A percentile compares a stretch with the other conserved stretches of the same genome.
phyloP scores from a whole-genome alignment of 2,329 filamentous ascomycete genomes.

The Hypoxylon sp. region DNA sequence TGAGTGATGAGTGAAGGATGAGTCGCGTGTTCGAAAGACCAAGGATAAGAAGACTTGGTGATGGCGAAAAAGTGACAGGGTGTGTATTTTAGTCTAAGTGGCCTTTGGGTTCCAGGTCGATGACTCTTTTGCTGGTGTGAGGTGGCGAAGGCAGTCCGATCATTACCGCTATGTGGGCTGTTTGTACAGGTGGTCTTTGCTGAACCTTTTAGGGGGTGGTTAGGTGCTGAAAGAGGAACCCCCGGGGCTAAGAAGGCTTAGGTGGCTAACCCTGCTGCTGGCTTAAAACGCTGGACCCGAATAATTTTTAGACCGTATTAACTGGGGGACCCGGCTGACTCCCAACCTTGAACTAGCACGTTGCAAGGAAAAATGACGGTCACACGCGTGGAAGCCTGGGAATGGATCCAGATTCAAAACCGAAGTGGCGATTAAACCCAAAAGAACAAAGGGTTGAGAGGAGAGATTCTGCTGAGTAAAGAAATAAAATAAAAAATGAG shows the following conservation, averaged over 20 bases:
- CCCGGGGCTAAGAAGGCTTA: constrained; percentile 26
- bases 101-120: constrained; percentile 51
- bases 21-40: constrained; percentile 40
- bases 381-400: constrained; percentile 52
- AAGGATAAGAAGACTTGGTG: constrained; percentile 27
- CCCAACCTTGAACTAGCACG: constrained; percentile 47
- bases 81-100: constrained; percentile 42
- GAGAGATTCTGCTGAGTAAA: constrained; percentile 31
- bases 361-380: constrained; percentile 47
- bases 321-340: constrained; percentile 45
- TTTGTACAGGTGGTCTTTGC: constrained; percentile 49
- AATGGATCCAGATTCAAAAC: constrained; percentile 52
- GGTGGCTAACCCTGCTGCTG: constrained; percentile 34
- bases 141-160: constrained; percentile 55
- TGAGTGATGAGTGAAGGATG: constrained; percentile 37
- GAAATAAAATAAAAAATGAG: constrained; percentile 31
- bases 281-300: constrained; percentile 37
- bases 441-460: constrained; percentile 43
- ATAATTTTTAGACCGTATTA: constrained; percentile 41
- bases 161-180: constrained; percentile 49
- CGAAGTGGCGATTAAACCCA: constrained; percentile 50
- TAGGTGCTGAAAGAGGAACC: constrained; percentile 37
- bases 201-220: constrained; percentile 37
- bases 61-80: constrained; percentile 49
- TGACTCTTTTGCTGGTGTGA: constrained; percentile 55